These are phyloP conservation scores for Lachancea thermotolerans DNA, from an alignment of 805 yeast species.

Conservation along the genomic window DNA sequence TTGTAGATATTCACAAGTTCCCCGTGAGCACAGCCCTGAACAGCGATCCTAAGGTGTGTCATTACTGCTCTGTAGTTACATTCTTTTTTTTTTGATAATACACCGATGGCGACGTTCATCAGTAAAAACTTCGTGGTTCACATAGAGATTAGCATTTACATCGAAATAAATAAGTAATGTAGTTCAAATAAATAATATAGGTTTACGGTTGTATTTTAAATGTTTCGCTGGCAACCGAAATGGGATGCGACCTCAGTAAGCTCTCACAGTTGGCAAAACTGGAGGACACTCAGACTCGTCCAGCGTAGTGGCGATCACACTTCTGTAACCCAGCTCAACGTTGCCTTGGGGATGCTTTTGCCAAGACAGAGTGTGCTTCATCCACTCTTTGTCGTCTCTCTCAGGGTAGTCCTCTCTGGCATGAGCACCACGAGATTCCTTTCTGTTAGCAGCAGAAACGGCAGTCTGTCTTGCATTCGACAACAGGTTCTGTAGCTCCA, in stretches of 20 bases:
- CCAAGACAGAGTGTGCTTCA: conserved; percentile 95
- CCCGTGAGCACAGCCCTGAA: conserved; percentile 92
- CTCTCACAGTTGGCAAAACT: conserved; percentile 96
- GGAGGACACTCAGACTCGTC: conserved; percentile 90
- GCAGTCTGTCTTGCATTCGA: conserved; percentile 98
- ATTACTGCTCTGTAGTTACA: background rate
- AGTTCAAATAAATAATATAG: conserved; percentile 5
- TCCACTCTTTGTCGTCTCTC: conserved; percentile 96
- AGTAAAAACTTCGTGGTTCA: background rate
- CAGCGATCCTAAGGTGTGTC: conserved; percentile 43
- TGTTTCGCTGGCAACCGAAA: background rate
- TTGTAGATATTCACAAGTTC: conserved; percentile 54
- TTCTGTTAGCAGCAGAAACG: conserved; percentile 85
- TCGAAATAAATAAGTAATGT: background rate
- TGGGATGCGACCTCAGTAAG: conserved; percentile 46
- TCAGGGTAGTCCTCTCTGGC: conserved; percentile 97
- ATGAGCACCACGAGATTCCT: conserved; percentile 98
- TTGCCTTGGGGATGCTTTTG: conserved; percentile 66
- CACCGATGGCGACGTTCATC: background rate
- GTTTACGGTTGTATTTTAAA: background rate
- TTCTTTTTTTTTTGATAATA: too few relatives aligned
- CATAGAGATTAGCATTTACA: background rate
- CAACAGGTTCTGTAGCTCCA: conserved; percentile 91
- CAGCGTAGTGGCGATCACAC: conserved; percentile 73
- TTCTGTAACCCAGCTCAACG: conserved; percentile 76